phyloP scores from a whole-genome alignment of 139 green algal genomes.

The Chlorella sp. region DNA sequence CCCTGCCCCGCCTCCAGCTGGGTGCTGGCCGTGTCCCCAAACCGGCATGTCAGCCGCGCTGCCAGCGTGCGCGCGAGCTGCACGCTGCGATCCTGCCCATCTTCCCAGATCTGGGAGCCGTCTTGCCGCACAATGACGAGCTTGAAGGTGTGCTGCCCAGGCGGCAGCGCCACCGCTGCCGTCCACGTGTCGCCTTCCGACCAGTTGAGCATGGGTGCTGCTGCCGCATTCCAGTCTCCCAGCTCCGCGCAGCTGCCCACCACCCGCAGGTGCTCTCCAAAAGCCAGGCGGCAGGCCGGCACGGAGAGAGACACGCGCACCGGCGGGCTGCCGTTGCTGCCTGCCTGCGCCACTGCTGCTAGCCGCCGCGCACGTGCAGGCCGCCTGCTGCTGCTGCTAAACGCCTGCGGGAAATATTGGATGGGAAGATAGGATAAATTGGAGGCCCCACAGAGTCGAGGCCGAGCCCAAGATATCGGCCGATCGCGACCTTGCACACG shows the following conservation, averaged over 20 bases:
- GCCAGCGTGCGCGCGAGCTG: too few relatives aligned
- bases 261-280: constrained; percentile 30
- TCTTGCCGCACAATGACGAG: constrained; percentile 6
- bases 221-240: constrained; percentile 41
- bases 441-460: too few relatives aligned
- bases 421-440: too few relatives aligned
- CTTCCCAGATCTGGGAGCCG: constrained; percentile 60
- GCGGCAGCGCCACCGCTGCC: constrained; percentile 37
- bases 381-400: not conserved
- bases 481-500: too few relatives aligned
- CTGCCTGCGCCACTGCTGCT: not conserved
- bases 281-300: constrained; percentile 8
- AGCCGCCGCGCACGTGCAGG: not conserved
- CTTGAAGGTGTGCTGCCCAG: constrained; percentile 54
- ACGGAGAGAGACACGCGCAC: not conserved
- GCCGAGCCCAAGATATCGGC: too few relatives aligned
- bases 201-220: constrained; percentile 45
- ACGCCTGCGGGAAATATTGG: too few relatives aligned
- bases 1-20: too few relatives aligned
- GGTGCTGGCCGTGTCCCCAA: too few relatives aligned
- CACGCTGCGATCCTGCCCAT: constrained; percentile 57
- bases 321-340: not conserved
- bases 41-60: too few relatives aligned
- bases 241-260: constrained; percentile 45
- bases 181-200: constrained; percentile 60